Evolutionary conservation across 306 rosid genomes (phyloP).

Genomic region (Lupinus albus): DNA sequence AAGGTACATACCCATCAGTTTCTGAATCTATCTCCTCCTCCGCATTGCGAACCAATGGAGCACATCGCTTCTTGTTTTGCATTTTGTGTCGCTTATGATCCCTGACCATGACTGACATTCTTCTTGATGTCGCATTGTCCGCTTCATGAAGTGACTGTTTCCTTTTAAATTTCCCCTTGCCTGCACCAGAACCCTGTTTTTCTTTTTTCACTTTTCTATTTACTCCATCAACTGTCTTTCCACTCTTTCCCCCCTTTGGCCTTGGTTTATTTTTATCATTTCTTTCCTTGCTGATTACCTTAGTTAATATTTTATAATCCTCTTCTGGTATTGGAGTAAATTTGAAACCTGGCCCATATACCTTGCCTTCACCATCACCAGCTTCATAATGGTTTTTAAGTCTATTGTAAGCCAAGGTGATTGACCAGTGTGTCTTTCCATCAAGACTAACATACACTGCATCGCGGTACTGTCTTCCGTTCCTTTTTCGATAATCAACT

Average conservation of each 20-base stretch:
- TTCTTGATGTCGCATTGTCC: slow-evolving; percentile 41
- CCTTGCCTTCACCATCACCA: slow-evolving; percentile 61
- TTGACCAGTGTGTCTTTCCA: slow-evolving; percentile 88
- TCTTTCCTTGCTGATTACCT: slow-evolving; percentile 51
- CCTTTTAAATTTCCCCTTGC: slow-evolving; percentile 51
- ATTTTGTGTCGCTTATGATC: slow-evolving; percentile 56
- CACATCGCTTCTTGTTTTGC: slow-evolving; percentile 58
- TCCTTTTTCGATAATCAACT: slow-evolving; percentile 74
- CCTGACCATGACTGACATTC: slow-evolving; percentile 39
- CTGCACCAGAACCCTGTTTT: slow-evolving; percentile 43
- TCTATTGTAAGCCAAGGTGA: slow-evolving; percentile 80
- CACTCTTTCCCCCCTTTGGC: slow-evolving; percentile 36
- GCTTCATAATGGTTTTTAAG: slow-evolving; percentile 66
- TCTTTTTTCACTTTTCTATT: slow-evolving; percentile 47
- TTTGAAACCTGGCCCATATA: slow-evolving; percentile 60
- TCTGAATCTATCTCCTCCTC: slow-evolving; percentile 64
- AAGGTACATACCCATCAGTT: slow-evolving; percentile 70
- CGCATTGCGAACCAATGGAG: slow-evolving; percentile 70
- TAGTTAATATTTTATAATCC: slow-evolving; percentile 59
- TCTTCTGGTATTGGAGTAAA: slow-evolving; percentile 74
- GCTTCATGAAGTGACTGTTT: slow-evolving; percentile 41
- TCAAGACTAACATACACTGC: slow-evolving; percentile 83
- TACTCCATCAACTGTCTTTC: slow-evolving; percentile 30
- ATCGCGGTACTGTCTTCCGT: slow-evolving; percentile 58
- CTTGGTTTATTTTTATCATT: slow-evolving; percentile 23